These are phyloP conservation scores for Leishmania tropica DNA, from an alignment of 208 protist genomes.

Conservation along the genomic window DNA sequence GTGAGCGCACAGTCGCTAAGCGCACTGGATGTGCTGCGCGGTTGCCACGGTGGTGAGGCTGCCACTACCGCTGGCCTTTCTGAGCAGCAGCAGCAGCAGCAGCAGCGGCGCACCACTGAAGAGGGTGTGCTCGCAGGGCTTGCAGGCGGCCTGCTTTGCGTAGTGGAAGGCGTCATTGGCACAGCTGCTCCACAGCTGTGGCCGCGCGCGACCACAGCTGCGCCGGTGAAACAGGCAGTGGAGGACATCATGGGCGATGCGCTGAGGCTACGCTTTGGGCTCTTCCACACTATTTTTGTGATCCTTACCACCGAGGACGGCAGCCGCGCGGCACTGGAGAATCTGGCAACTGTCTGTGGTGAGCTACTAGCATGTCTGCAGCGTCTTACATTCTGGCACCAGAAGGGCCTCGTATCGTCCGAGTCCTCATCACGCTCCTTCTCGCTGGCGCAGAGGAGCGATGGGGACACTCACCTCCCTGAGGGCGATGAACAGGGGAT, in stretches of 20 bases:
- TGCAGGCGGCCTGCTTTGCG: slow-evolving; percentile 19
- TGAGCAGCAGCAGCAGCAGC: slow-evolving; percentile 3
- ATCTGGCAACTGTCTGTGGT: slow-evolving; percentile 1
- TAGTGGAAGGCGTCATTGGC: slow-evolving; percentile 29
- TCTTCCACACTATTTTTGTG: slow-evolving; percentile 20
- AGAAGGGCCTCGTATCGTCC: not conserved
- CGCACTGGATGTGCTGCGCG: slow-evolving; percentile 18
- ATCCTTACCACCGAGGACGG: slow-evolving; percentile 12
- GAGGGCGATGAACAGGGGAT: not conserved
- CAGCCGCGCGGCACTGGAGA: not conserved
- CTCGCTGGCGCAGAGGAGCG: not conserved
- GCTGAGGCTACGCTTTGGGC: slow-evolving; percentile 14
- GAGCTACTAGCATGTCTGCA: slow-evolving; percentile 3
- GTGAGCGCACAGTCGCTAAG: not conserved
- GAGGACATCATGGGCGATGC: slow-evolving; percentile 2
- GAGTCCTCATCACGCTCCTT: not conserved
- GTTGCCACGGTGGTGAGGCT: not conserved
- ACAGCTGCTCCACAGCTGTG: slow-evolving; percentile 14
- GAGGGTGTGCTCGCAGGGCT: slow-evolving; percentile 18
- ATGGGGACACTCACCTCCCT: not conserved
- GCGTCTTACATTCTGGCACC: not conserved
- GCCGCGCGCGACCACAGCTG: slow-evolving; percentile 3
- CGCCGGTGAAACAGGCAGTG: not conserved
- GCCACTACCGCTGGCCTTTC: not conserved
- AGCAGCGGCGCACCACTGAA: slow-evolving; percentile 6